A percentile compares a stretch with the other conserved stretches of the same genome.
phyloP scores from a whole-genome alignment of 345 rosid species.

The Lepidium africanum region DNA sequence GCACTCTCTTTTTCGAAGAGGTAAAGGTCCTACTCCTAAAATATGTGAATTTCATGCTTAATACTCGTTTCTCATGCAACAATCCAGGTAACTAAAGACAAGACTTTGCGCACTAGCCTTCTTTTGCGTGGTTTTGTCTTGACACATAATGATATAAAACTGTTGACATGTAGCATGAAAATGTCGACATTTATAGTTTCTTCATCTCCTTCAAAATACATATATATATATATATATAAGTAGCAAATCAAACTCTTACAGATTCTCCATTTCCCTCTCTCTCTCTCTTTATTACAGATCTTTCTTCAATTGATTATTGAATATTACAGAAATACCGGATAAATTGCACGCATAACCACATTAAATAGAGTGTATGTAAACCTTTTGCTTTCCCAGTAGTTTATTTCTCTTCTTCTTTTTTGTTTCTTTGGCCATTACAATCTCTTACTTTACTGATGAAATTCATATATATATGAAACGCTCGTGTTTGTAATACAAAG shows the following conservation, averaged over 20 bases:
- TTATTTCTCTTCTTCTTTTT: background rate
- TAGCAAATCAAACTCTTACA: slow-evolving; percentile 4
- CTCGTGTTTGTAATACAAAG: background rate
- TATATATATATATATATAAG: background rate
- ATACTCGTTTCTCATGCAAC: background rate
- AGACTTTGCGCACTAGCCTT: background rate
- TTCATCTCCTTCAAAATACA: background rate
- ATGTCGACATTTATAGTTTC: slow-evolving; percentile 23
- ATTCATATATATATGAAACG: background rate
- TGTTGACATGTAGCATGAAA: slow-evolving; percentile 18
- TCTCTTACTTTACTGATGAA: background rate
- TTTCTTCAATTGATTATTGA: background rate
- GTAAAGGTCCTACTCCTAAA: background rate
- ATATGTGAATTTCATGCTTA: background rate
- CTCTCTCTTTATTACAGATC: background rate
- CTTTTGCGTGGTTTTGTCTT: background rate
- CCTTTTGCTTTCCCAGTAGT: background rate
- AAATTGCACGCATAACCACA: background rate
- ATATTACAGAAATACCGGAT: background rate
- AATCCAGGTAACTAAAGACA: background rate
- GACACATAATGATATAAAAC: background rate
- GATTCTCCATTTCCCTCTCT: background rate
- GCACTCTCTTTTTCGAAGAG: background rate
- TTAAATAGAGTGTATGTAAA: background rate
- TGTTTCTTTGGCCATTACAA: background rate